Evolutionary conservation across 805 yeast species (phyloP), one percentile per base, ranked within the genome.

Genomic region (Saccharomycopsis olivae): DNA sequence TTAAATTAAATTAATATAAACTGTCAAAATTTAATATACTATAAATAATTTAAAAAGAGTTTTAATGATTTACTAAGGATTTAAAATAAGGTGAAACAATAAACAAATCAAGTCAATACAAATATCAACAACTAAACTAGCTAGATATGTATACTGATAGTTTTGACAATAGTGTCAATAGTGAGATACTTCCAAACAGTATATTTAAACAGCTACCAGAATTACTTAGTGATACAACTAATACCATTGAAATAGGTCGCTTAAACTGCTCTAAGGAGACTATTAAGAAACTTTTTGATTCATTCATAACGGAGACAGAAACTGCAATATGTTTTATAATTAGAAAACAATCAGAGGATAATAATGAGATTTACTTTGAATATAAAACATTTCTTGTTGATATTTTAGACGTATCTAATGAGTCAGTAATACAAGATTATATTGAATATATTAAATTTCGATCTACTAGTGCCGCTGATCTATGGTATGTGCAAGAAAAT

Each of bases 281-380:
- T 4, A 19, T 40, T 16, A 43, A 43, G 19, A 43, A 43, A 18
- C 11, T 43, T 4, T 20, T 43, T 23, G 47, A 43, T 29, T 25
- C 44, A 3, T 35, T 18, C 21, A 21, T 43, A 9, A 36, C 41
- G n/a, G 47, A 43, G 9, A 35, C 41, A 5, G n/a, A 31, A n/a
- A n/a, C 40, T 1, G 43, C 34, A 8, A 15, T 43, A 13, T 40
- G 40, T 23, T 43, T 40, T 29, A 15, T 28, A 5, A 10, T 19
- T 25, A 5, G 17, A 23, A 8, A 10, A 20, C 11, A 15, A 5
- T 17, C 10, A n/a, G 13, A 23, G 20, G 29, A 25, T 31, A 36
- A 27, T 11, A 19, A 24, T 4, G 32, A 9, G 14, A 9, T 13
- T 3, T 35, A 14, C 13, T 20, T 11, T 16, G 41, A 43, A 29